Evolutionary conservation across 352 stramenopile species (phyloP).

Genomic region (Pythium phragmiticola): DNA sequence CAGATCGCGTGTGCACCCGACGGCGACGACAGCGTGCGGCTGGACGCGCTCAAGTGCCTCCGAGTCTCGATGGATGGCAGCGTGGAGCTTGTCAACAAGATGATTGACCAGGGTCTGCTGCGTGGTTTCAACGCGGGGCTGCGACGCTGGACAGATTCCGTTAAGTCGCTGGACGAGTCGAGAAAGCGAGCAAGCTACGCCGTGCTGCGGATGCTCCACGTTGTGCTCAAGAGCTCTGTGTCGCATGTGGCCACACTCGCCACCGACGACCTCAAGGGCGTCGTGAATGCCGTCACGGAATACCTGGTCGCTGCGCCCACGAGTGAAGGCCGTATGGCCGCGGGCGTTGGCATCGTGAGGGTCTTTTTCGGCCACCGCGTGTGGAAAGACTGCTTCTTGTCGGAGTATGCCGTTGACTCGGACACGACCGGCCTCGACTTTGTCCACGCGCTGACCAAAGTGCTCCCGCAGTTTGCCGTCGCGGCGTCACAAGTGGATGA

Average conservation of each 20-base stretch:
- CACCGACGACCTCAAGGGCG: conserved; percentile 58
- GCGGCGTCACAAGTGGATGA: conserved; percentile 2
- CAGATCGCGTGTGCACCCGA: conserved; percentile 47
- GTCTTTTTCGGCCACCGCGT: conserved; percentile 58
- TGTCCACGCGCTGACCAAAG: conserved; percentile 57
- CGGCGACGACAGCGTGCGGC: conserved; percentile 38
- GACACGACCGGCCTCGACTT: conserved; percentile 62
- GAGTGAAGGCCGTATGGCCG: conserved; percentile 46
- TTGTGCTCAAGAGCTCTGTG: conserved; percentile 61
- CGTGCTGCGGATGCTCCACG: conserved; percentile 63
- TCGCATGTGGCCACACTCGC: conserved; percentile 48
- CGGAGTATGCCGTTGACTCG: conserved; percentile 64
- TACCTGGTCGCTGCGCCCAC: conserved; percentile 62
- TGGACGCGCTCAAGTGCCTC: conserved; percentile 71
- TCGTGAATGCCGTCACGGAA: conserved; percentile 70
- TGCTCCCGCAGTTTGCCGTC: conserved; percentile 21
- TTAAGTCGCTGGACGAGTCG: conserved; percentile 19
- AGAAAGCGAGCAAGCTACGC: conserved; percentile 36
- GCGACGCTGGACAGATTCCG: conserved; percentile 47
- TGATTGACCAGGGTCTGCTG: conserved; percentile 75
- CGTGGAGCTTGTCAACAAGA: conserved; percentile 46
- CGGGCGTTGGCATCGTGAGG: conserved; percentile 71
- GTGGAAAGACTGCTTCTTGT: conserved; percentile 78
- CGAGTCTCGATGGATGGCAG: conserved; percentile 59
- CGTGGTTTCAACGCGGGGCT: conserved; percentile 63